These are phyloP conservation scores for Triangularia verruculosa DNA, from an alignment of 2,329 filamentous ascomycete species.

Conservation along the genomic window DNA sequence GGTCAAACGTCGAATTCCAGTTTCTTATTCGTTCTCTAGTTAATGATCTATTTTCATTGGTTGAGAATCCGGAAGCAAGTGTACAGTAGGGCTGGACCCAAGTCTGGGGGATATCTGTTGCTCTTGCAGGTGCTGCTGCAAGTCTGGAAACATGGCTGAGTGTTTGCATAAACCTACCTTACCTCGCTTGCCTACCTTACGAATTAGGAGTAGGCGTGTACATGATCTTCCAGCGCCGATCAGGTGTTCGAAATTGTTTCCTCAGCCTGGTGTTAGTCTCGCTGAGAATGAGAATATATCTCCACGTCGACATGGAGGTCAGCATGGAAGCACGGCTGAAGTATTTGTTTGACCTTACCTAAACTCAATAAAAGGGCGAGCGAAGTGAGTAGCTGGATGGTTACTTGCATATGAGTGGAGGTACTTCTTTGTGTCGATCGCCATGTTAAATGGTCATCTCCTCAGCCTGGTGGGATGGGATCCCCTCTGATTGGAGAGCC, in stretches of 20 bases:
- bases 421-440: background rate
- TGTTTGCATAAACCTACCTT: background rate
- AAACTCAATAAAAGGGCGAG: background rate
- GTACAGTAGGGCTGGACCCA: background rate
- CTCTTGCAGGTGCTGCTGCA: too few relatives aligned
- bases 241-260: background rate
- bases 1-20: background rate
- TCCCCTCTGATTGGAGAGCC: background rate
- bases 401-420: background rate
- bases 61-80: background rate
- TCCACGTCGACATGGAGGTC: background rate
- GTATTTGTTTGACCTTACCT: background rate
- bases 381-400: background rate
- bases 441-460: background rate
- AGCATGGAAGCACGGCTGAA: background rate
- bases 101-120: background rate
- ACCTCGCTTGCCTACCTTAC: background rate
- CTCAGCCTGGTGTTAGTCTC: background rate
- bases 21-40: background rate
- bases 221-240: background rate
- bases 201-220: background rate
- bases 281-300: too few relatives aligned
- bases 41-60: background rate
- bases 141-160: background rate
- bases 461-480: background rate